phyloP scores from a whole-genome alignment of 208 protist species.

The Leishmania tarentolae region DNA sequence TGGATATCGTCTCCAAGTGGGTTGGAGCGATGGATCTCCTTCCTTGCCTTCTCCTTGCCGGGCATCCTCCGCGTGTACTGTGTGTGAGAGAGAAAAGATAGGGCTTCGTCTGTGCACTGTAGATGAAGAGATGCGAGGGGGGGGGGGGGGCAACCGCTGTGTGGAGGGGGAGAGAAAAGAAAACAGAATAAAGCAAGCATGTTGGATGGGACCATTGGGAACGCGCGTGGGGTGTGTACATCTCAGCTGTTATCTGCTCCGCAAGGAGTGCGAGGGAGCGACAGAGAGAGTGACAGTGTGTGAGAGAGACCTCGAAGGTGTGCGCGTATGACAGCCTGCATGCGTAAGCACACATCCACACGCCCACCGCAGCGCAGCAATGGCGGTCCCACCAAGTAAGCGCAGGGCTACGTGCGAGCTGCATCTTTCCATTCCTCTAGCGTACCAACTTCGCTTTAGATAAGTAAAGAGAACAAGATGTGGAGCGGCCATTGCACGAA shows the following conservation, averaged over 20 bases:
- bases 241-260: background rate
- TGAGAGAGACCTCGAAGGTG: background rate
- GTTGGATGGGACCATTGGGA: background rate
- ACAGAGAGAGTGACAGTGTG: background rate
- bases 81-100: background rate
- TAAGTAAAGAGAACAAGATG: background rate
- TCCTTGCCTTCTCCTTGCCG: slow-evolving; percentile 47
- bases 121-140: background rate
- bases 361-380: background rate
- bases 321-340: background rate
- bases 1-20: slow-evolving; percentile 81
- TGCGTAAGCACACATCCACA: too few species aligned
- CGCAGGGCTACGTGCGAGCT: too few species aligned
- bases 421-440: background rate
- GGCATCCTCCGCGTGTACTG: slow-evolving; percentile 30
- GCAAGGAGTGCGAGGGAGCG: background rate
- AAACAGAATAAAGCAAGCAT: background rate
- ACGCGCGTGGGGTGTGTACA: background rate
- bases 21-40: slow-evolving; percentile 55
- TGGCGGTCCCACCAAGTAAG: background rate
- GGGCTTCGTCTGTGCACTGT: background rate
- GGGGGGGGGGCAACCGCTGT: background rate
- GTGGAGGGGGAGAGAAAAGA: background rate
- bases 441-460: background rate
- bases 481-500: background rate